Evolutionary conservation across 371 early-diverging fungal genomes (phyloP), one percentile per base, ranked within the genome.

Genomic region (Saksenaea oblongispora): DNA sequence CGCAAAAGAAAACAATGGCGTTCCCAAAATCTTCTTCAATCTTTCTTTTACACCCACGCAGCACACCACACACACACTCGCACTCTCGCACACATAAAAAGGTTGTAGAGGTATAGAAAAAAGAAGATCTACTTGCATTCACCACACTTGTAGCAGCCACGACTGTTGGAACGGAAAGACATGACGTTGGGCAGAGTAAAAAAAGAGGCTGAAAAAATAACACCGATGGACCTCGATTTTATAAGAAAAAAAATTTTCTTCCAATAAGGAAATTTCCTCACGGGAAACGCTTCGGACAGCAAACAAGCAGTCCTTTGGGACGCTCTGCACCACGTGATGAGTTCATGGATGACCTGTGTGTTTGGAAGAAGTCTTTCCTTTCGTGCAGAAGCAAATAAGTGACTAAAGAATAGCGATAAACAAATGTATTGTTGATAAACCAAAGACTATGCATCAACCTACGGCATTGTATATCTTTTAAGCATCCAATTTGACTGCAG

Each of bases 131-230:
- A 81, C 81, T 78, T 71, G 69, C 81, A 61, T 81, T 81, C 78
- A 70, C 81, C 81, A 70, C 81, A 81, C 68, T 76, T 78, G 70
- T 76, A 81, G 67, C 81, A 80, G 58, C 72, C 69, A 64, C 73
- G 63, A 67, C 74, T 54, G 53, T 28, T 54, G 63, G 63, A 42
- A 77, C 74, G 74, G 71, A 65, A 77, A 69, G 80, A 78, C 81
- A 77, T 77, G 59, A 59, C 63, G 26, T 31, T 47, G 31, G 54
- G 58, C 36, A 54, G 41, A 22, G 42, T 17, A 41, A 47, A 22
- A 47, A 47, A 47, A 22, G 42, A 39, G 11, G n/a, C 39, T n/a
- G 39, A 39, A 39, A 14, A 31, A 31, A 31, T 31, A 31, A 31
- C 31, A 31, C 31, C 31, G 31, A 31, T 31, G 31, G 7, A 39